phyloP scores from a whole-genome alignment of 176 grass and related monocot species.

The Aegilops bicornis region DNA sequence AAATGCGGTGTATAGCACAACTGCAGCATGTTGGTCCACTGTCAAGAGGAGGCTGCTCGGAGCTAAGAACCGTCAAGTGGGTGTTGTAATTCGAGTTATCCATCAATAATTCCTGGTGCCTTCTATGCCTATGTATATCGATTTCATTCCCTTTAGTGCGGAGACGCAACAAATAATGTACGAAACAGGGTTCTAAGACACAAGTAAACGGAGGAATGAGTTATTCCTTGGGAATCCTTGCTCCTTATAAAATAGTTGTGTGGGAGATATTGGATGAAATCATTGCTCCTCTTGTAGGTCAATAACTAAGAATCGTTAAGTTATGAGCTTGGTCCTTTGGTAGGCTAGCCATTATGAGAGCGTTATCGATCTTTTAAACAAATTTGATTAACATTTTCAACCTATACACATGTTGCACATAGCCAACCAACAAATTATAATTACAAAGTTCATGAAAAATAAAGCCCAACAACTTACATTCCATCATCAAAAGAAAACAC shows the following conservation, averaged over 20 bases:
- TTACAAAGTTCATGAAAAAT: no score
- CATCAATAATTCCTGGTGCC: neutral
- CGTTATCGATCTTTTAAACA: neutral
- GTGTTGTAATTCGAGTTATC: neutral
- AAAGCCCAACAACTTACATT: neutral
- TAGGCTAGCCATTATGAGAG: neutral
- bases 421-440: neutral
- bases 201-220: no score
- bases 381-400: neutral
- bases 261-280: no score
- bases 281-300: no score
- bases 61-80: accelerated
- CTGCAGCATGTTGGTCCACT: neutral
- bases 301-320: neutral
- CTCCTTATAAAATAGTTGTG: neutral
- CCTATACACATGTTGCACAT: neutral
- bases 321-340: neutral
- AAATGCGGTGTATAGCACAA: neutral
- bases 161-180: neutral
- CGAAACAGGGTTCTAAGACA: no score
- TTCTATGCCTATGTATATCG: neutral
- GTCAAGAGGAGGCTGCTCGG: neutral
- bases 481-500: neutral
- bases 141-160: neutral
- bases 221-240: neutral